A percentile compares a stretch with the other conserved stretches of the same genome.
Evolutionary conservation across 139 green algal species (phyloP).

Genomic region (Chloropicon primus): DNA sequence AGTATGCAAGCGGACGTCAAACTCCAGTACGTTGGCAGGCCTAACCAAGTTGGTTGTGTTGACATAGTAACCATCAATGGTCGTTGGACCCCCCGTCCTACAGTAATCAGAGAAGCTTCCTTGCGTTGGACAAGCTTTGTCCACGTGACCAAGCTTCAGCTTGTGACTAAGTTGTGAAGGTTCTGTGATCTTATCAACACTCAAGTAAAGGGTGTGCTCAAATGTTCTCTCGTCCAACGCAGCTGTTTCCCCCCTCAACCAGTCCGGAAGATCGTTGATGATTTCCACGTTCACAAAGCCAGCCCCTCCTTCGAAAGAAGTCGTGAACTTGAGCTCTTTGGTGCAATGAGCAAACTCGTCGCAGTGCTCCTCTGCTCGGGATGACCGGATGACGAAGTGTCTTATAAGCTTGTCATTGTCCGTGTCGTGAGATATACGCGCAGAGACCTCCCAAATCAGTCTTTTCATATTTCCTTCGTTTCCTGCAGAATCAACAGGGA

Average conservation of each 20-base stretch:
- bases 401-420: not conserved
- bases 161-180: not conserved
- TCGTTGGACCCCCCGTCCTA: not conserved
- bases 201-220: not conserved
- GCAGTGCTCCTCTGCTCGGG: not conserved
- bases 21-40: not conserved
- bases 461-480: not conserved
- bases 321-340: not conserved
- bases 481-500: not conserved
- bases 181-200: not conserved
- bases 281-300: not conserved
- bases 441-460: not conserved
- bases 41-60: not conserved
- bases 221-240: not conserved
- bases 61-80: not conserved
- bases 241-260: not conserved
- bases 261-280: not conserved
- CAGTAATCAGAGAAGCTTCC: not conserved
- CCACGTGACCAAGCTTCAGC: not conserved
- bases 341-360: not conserved
- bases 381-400: not conserved
- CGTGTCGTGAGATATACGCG: not conserved
- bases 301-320: not conserved
- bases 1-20: not conserved
- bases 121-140: not conserved